Percentiles rank a stretch among this genome's conserved stretches.
Evolutionary conservation across 495 filamentous ascomycete genomes (phyloP).

Genomic region (Hypoxylon intermedium): DNA sequence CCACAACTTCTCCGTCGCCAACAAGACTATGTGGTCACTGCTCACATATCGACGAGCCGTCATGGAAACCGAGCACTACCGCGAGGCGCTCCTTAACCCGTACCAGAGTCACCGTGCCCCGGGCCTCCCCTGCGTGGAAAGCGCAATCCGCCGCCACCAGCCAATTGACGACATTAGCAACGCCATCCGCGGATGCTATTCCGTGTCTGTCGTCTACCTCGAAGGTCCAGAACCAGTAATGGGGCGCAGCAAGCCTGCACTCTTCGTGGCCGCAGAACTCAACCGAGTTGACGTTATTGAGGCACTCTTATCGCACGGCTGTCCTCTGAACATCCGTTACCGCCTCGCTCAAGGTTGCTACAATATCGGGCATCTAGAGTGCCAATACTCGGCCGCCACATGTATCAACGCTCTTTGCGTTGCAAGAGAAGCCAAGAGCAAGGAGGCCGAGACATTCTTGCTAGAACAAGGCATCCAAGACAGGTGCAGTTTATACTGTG

Average conservation of each 20-base stretch:
- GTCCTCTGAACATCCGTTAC: neutral
- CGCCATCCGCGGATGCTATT: neutral
- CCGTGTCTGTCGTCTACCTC: neutral
- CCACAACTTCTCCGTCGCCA: neutral
- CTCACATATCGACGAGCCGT: neutral
- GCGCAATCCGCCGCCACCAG: neutral
- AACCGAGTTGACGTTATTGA: neutral
- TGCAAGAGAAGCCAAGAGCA: neutral
- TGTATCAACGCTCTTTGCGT: constrained; percentile 4
- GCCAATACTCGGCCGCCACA: neutral
- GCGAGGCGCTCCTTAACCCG: no score
- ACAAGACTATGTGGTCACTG: neutral
- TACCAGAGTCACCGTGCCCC: neutral
- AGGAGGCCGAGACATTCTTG: neutral
- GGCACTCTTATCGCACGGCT: neutral
- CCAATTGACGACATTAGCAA: neutral
- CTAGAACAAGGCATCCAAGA: neutral
- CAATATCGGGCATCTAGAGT: neutral
- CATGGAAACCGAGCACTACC: neutral
- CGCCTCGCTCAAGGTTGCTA: neutral
- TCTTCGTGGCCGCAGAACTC: neutral
- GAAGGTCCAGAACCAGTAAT: neutral
- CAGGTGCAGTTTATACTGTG: neutral
- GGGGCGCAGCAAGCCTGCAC: neutral
- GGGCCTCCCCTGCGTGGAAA: neutral